These are phyloP conservation scores for Eucalyptus regnans DNA, from an alignment of 345 rosid genomes.

Conservation along the genomic window DNA sequence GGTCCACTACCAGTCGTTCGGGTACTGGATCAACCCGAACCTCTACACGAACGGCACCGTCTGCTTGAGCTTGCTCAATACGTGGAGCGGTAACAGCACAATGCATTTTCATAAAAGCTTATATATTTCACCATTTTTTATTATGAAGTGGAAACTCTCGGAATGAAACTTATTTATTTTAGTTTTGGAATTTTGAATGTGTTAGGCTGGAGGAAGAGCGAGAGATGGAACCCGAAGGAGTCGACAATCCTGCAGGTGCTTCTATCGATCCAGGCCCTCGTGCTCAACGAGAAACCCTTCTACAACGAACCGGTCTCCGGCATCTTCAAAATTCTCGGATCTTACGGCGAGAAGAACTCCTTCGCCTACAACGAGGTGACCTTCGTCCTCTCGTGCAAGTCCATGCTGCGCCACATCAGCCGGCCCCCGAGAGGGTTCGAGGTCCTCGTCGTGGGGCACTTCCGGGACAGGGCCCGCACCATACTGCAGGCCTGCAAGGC, in stretches of 20 bases:
- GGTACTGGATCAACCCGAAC: conserved; percentile 51
- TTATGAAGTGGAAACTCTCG: neutral
- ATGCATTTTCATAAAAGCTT: neutral
- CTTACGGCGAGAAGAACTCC: conserved; percentile 15
- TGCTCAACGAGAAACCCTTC: conserved; percentile 40
- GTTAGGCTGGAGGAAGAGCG: neutral
- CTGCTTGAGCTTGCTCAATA: conserved; percentile 45
- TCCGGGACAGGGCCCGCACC: conserved; percentile 9
- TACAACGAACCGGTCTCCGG: conserved; percentile 34
- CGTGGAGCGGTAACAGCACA: conserved; percentile 17
- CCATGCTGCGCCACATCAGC: conserved; percentile 8
- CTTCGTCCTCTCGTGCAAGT: conserved; percentile 21
- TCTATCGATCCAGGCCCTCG: conserved; percentile 49
- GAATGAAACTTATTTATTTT: neutral
- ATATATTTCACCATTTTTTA: too few species aligned
- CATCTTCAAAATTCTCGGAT: neutral
- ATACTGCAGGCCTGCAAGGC: conserved; percentile 23
- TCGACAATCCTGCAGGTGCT: conserved; percentile 45
- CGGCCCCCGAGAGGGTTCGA: conserved; percentile 36
- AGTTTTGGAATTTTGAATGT: neutral
- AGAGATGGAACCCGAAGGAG: conserved; percentile 36
- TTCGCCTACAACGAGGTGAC: conserved; percentile 17
- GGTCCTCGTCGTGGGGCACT: conserved; percentile 20
- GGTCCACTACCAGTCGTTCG: conserved; percentile 32
- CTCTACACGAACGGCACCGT: conserved; percentile 28